phyloP scores from a whole-genome alignment of 768 basidiomycete genomes.

The Candolleomyces aberdarensis region DNA sequence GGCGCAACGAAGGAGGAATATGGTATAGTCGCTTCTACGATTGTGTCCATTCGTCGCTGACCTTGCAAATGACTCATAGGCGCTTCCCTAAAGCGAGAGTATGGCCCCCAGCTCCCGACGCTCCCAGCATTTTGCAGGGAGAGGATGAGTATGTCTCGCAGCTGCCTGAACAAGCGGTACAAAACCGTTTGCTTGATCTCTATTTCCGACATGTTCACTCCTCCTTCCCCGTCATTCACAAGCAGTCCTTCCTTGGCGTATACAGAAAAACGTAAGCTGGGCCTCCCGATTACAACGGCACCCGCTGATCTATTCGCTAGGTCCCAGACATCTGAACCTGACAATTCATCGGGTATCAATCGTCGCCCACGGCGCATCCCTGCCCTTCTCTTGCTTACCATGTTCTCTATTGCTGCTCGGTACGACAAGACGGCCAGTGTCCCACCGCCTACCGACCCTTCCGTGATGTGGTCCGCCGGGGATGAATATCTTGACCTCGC shows the following conservation, averaged over 20 bases:
- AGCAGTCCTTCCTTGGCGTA: constrained; percentile 61
- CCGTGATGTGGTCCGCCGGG: constrained; percentile 79
- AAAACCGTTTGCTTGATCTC: constrained; percentile 67
- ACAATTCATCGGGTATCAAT: constrained; percentile 32
- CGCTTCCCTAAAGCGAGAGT: constrained; percentile 87
- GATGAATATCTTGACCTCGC: constrained; percentile 69
- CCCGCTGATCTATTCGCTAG: not conserved
- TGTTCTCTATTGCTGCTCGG: constrained; percentile 81
- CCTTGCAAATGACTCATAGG: constrained; percentile 34
- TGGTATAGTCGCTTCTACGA: constrained; percentile 44
- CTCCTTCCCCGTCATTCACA: constrained; percentile 73
- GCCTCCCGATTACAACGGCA: not conserved
- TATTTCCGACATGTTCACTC: constrained; percentile 86
- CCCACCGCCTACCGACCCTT: constrained; percentile 39
- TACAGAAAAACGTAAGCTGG: constrained; percentile 38
- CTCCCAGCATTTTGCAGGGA: constrained; percentile 23
- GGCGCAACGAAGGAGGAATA: constrained; percentile 71
- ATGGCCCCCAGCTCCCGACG: constrained; percentile 65
- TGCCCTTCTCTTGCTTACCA: constrained; percentile 70
- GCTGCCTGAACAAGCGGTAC: constrained; percentile 56
- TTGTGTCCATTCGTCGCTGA: constrained; percentile 2
- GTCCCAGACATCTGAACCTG: constrained; percentile 21
- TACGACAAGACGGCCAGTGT: constrained; percentile 38
- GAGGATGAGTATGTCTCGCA: constrained; percentile 36
- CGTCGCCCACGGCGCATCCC: constrained; percentile 49